These are phyloP conservation scores for Metschnikowia proteae DNA, from an alignment of 805 yeast genomes.

Conservation along the genomic window DNA sequence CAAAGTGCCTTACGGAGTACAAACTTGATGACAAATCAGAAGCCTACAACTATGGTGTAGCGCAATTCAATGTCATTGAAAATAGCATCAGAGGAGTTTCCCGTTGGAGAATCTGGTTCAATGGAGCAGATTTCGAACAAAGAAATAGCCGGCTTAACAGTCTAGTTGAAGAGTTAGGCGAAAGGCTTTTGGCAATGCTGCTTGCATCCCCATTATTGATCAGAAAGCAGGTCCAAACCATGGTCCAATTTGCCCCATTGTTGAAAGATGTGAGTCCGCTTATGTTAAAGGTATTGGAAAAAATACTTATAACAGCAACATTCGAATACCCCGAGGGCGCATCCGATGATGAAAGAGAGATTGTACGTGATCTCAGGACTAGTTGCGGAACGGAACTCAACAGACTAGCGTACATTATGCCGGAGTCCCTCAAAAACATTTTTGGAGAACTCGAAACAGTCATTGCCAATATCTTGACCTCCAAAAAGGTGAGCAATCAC, in stretches of 20 bases:
- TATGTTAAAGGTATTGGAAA: conserved; percentile 82
- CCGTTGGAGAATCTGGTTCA: conserved; percentile 94
- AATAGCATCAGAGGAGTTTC: conserved; percentile 88
- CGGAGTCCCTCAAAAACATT: conserved; percentile 79
- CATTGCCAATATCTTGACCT: conserved; percentile 63
- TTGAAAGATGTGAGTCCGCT: conserved; percentile 70
- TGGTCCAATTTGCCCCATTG: conserved; percentile 91
- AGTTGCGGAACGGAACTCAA: conserved; percentile 94
- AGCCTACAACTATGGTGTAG: conserved; percentile 69
- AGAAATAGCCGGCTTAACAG: conserved; percentile 50
- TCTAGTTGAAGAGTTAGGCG: conserved; percentile 66
- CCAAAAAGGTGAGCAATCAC: conserved; percentile 75
- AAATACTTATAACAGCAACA: conserved; percentile 78
- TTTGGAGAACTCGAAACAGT: conserved; percentile 80
- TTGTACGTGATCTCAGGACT: conserved; percentile 81
- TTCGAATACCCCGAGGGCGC: conserved; percentile 67
- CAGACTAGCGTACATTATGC: conserved; percentile 91
- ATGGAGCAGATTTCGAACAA: conserved; percentile 49
- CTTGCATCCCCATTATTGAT: conserved; percentile 76
- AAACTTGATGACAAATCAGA: conserved; percentile 56
- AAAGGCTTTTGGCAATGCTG: conserved; percentile 68
- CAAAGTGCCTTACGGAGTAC: conserved; percentile 52
- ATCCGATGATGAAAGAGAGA: conserved; percentile 71
- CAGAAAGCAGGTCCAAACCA: conserved; percentile 83
- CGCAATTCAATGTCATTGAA: conserved; percentile 84